Base-by-base conservation (phyloP, 1,284 basidiomycete species). In the Butyriboletus pseudospeciosus region DNA sequence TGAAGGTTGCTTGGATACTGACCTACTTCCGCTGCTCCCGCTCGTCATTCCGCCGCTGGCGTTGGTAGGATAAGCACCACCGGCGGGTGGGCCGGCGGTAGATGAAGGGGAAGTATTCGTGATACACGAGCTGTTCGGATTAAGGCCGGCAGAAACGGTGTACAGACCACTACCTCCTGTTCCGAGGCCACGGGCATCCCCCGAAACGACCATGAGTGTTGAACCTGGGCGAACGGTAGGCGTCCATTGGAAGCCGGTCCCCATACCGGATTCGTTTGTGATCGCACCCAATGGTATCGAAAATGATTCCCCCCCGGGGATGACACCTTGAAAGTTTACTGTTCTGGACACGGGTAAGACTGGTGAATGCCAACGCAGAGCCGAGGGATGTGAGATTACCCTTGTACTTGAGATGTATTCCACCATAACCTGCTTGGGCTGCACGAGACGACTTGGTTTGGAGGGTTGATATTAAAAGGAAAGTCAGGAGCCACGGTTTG, bases 231-330 rank as follows among this genome's bases (percentile, higher is more conserved):
- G 78, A 20, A 90, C 70, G 26, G 79, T 72, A 2, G 86, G 81
- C 10, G 73, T 79, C 87, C 87, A 92, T n/a, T 64, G 69, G 61
- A 90, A 90, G 4, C 86, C 86, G 5, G 70, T 77, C 6, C 86
- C 87, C 57, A 81, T 69, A 0, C 62, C 56, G 0, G 65, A 30
- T 0, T 77, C 67, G 9, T 72, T 69, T 2, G 81, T 78, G 28
- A 82, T 66, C 2, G 62, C 36, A 8, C 73, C 74, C 52, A 76
- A 53, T 1, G 84, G 82, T 51, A 91, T 79, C 8, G 75, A 64
- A 65, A 90, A 90, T 0, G 87, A 86, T 49, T 87, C 72, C 17
- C 89, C 89, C 3, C 87, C 89, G 1, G 89, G 90, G 35, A 92
- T 90, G 41, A 90, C 74, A 10, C 87, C 88, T 40, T 82, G 74